phyloP scores from a whole-genome alignment of 2,329 filamentous ascomycete species.

The Sphaerostilbella broomeana region DNA sequence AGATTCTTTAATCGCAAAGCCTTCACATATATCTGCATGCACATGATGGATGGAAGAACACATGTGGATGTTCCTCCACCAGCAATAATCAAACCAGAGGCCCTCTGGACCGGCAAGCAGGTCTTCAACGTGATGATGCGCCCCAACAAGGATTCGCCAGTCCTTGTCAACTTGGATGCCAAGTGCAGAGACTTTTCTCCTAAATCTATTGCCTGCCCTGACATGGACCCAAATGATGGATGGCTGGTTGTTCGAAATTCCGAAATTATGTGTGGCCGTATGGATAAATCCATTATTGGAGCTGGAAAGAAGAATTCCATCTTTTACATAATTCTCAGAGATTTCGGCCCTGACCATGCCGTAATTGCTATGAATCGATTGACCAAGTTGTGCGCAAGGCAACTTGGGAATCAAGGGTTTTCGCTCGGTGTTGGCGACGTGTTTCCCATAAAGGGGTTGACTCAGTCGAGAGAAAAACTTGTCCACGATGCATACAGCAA shows the following conservation, averaged over 20 bases:
- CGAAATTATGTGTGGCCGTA: constrained; percentile 92
- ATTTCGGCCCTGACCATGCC: constrained; percentile 85
- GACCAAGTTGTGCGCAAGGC: constrained; percentile 81
- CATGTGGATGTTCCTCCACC: constrained; percentile 82
- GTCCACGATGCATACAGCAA: constrained; percentile 72
- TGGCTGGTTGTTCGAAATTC: constrained; percentile 94
- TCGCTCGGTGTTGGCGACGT: constrained; percentile 96
- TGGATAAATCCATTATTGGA: constrained; percentile 98
- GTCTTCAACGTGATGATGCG: constrained; percentile 88
- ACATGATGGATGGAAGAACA: constrained; percentile 80
- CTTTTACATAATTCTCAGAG: constrained; percentile 92
- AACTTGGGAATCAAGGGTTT: constrained; percentile 85
- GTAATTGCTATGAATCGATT: constrained; percentile 90
- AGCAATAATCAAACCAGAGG: constrained; percentile 75
- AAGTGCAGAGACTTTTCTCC: constrained; percentile 76
- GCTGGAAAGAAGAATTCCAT: constrained; percentile 96
- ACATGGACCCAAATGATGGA: constrained; percentile 79
- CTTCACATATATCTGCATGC: constrained; percentile 84
- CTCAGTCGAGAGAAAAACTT: constrained; percentile 65
- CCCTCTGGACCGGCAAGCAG: constrained; percentile 95
- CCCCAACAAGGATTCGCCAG: constrained; percentile 75
- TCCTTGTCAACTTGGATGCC: constrained; percentile 87
- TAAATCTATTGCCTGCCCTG: constrained; percentile 50
- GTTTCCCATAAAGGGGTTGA: constrained; percentile 68
- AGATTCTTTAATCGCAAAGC: constrained; percentile 83